These are phyloP conservation scores for Mrakia frigida DNA, from an alignment of 768 basidiomycete genomes.

Conservation along the genomic window DNA sequence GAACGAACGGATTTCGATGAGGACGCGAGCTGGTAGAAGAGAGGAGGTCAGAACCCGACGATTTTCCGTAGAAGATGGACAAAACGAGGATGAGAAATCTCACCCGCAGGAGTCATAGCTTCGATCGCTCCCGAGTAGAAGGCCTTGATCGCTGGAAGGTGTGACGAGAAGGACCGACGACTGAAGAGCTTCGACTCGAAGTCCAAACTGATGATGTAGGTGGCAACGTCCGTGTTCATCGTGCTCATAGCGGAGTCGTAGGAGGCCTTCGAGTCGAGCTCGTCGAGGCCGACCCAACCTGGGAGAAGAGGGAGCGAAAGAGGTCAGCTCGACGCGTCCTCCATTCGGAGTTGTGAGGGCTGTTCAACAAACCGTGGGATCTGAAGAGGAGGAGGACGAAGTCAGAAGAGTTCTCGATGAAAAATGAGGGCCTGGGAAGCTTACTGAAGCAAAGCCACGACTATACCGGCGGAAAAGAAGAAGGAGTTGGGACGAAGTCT, in stretches of 20 bases:
- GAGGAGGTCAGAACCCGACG: neutral
- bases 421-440: no score
- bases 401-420: no score
- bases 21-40: neutral
- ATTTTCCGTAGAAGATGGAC: neutral
- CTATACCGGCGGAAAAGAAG: neutral
- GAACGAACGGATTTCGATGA: neutral
- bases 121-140: neutral
- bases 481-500: neutral
- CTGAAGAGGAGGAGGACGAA: neutral
- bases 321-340: neutral
- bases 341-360: neutral
- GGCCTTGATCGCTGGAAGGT: neutral
- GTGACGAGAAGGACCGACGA: neutral
- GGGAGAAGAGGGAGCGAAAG: neutral
- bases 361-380: neutral
- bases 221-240: neutral
- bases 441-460: neutral
- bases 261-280: neutral
- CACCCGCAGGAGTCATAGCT: neutral
- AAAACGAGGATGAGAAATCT: neutral
- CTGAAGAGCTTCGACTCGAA: neutral
- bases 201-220: neutral
- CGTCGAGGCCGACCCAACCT: neutral
- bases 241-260: neutral